Evolutionary conservation across 805 yeast species (phyloP).

Genomic region (Nadsonia fulvescens): DNA sequence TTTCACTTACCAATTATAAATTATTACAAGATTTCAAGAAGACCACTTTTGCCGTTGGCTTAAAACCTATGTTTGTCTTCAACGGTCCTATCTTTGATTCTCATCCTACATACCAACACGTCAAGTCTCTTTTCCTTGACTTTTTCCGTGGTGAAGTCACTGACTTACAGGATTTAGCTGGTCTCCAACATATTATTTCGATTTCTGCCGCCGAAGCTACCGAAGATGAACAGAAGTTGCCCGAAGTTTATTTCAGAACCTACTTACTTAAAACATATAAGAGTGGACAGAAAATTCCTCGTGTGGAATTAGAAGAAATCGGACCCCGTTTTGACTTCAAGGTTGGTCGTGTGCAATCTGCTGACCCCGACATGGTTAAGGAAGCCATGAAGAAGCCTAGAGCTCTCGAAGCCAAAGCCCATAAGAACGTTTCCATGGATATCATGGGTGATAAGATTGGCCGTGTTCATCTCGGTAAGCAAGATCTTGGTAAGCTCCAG

Average conservation of each 20-base stretch:
- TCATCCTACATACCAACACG: slow-evolving; percentile 68
- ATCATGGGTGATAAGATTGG: slow-evolving; percentile 92
- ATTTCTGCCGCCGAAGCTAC: slow-evolving; percentile 62
- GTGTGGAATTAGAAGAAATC: slow-evolving; percentile 85
- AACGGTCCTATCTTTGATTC: slow-evolving; percentile 84
- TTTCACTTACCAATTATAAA: slow-evolving; percentile 51
- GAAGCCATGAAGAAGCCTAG: slow-evolving; percentile 72
- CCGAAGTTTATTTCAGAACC: slow-evolving; percentile 76
- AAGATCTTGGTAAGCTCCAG: slow-evolving; percentile 76
- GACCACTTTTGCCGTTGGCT: slow-evolving; percentile 66
- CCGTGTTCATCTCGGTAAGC: slow-evolving; percentile 88
- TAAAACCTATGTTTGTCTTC: slow-evolving; percentile 87
- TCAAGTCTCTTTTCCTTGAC: slow-evolving; percentile 79
- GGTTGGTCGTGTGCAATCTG: slow-evolving; percentile 68
- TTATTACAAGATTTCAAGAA: slow-evolving; percentile 66
- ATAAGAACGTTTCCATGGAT: slow-evolving; percentile 81
- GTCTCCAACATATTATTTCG: slow-evolving; percentile 79
- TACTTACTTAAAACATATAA: slow-evolving; percentile 67
- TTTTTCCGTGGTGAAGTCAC: slow-evolving; percentile 72
- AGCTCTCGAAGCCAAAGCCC: slow-evolving; percentile 61
- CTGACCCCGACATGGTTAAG: slow-evolving; percentile 76
- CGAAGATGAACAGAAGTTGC: slow-evolving; percentile 51
- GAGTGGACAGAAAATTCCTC: slow-evolving; percentile 72
- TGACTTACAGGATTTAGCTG: slow-evolving; percentile 79
- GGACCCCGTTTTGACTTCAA: slow-evolving; percentile 93